phyloP scores from a whole-genome alignment of 306 rosid species.

The Rosa persica region DNA sequence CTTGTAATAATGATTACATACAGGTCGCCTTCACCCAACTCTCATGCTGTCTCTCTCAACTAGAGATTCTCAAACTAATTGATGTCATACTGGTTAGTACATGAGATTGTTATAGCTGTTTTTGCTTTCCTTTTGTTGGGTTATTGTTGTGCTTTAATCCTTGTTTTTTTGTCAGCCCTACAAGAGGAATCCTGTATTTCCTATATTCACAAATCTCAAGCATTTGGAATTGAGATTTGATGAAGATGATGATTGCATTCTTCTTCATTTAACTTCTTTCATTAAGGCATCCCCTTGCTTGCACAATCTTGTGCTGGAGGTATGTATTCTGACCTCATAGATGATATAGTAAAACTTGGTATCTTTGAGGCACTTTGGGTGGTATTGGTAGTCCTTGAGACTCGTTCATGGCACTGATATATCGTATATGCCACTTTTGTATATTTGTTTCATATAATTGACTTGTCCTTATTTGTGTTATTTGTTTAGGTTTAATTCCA shows the following conservation, averaged over 20 bases:
- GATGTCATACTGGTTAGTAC: conserved; percentile 5
- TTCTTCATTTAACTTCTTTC: conserved; percentile 8
- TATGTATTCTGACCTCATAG: background rate
- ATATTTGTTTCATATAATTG: background rate
- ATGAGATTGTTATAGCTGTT: background rate
- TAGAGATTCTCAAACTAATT: conserved; percentile 10
- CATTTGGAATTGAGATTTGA: conserved; percentile 14
- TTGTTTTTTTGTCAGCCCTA: conserved; percentile 8
- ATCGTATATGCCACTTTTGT: background rate
- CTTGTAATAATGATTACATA: background rate
- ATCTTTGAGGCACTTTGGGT: background rate
- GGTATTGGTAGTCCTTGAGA: background rate
- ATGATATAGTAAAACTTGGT: background rate
- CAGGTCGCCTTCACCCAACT: background rate
- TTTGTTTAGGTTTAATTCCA: background rate
- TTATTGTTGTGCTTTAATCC: background rate
- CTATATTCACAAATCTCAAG: conserved; percentile 13
- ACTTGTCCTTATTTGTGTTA: background rate
- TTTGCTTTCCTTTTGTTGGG: background rate
- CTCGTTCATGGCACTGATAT: background rate
- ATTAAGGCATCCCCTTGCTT: conserved; percentile 19
- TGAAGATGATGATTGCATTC: background rate
- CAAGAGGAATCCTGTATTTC: background rate
- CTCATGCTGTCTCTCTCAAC: conserved; percentile 19
- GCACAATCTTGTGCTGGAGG: conserved; percentile 22